These are phyloP conservation scores for Trametes cingulata DNA, from an alignment of 768 basidiomycete genomes.

Conservation along the genomic window DNA sequence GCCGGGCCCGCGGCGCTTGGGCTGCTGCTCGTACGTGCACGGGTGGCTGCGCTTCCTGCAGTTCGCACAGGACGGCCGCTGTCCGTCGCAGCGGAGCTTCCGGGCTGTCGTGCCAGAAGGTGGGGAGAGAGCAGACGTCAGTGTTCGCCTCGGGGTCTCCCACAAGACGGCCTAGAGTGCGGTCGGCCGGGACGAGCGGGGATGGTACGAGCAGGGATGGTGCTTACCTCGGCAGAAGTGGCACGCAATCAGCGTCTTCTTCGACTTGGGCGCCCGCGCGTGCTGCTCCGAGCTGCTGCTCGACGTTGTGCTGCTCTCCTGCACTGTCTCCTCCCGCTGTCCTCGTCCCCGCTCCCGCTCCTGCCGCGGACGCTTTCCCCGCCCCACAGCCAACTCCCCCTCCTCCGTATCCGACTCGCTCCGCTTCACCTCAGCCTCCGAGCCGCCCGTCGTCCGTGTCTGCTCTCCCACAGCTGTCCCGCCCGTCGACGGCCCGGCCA, in stretches of 20 bases:
- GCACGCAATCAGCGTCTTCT: constrained; percentile 69
- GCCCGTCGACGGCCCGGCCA: background rate
- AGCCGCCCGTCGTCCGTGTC: no score
- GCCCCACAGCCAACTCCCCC: background rate
- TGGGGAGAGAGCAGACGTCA: background rate
- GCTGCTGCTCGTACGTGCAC: constrained; percentile 55
- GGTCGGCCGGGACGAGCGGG: background rate
- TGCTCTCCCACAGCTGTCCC: background rate
- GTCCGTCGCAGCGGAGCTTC: constrained; percentile 75
- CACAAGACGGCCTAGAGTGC: background rate
- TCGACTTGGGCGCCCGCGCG: constrained; percentile 22
- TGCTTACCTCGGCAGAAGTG: constrained; percentile 74
- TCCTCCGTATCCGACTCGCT: background rate
- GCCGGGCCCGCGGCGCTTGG: constrained; percentile 70
- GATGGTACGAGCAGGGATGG: background rate
- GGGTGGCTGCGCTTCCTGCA: constrained; percentile 53
- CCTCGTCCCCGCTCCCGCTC: background rate
- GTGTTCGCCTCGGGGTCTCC: background rate
- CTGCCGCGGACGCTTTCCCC: constrained; percentile 16
- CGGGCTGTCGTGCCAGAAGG: constrained; percentile 48
- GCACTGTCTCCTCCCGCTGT: background rate
- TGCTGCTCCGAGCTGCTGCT: constrained; percentile 22
- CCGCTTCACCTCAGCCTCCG: background rate
- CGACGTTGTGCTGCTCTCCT: constrained; percentile 18
- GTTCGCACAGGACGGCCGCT: constrained; percentile 60